Evolutionary conservation across 495 filamentous ascomycete genomes (phyloP), one percentile per base, ranked within the genome.

Genomic region (Hypoxylon subgilvum): DNA sequence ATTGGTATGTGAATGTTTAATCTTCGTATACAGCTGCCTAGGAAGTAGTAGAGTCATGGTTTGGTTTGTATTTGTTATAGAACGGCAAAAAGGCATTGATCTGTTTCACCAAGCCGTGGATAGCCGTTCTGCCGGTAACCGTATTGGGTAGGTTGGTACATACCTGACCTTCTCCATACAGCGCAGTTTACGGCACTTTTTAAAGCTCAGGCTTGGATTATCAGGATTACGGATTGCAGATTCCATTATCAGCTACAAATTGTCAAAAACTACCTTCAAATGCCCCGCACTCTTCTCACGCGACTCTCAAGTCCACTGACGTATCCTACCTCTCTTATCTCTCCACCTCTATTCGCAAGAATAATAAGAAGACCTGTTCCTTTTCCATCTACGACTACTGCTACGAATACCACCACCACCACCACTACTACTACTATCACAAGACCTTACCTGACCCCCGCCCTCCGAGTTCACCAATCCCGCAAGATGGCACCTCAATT

Each of bases 401-500:
- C 31, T n/a, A 27, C 52, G 18, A 12, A 12, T 32, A 36, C 39
- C 23, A 36, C 45, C 36, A 10, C 46, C 28, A 13, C 40, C 28
- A 47, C 23, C 16, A 40, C 28, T 31, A 25, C 12, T 42, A 45
- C 12, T 9, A 17, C 44, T 48, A 38, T 48, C 32, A 72, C 65
- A 36, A 70, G 72, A 45, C 63, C 72, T 2, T 81, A 82, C 56
- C 74, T 82, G 2, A 78, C 74, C 19, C 66, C 75, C 50, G 56
- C 77, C 19, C 64, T 76, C 57, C 74, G 76, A 63, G 67, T 72
- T 22, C 80, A 82, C 61, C 79, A 81, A 68, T 78, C 74, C 46
- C 75, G 75, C 70, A 89, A 83, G 69, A 95, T 95, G 90, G 89
- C 90, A 18, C 90, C 90, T 27, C 83, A 90, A 72, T 80, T 96